Evolutionary conservation across 768 basidiomycete species (phyloP).

Genomic region (Lactifluus rugatus): DNA sequence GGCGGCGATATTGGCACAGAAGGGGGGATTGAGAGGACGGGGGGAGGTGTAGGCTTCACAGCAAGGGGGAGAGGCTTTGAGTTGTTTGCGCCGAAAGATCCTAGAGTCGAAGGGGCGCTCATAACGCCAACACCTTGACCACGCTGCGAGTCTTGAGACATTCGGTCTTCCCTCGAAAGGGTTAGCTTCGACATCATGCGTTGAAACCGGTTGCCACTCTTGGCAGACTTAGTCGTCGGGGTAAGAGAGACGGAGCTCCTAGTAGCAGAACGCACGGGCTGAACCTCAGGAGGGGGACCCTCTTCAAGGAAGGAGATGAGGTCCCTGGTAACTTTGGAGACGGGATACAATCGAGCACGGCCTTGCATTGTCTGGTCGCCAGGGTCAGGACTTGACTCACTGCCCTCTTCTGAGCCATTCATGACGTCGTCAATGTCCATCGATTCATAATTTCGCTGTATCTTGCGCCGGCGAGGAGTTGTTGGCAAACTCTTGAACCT

Average conservation of each 20-base stretch:
- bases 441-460: slow-evolving; percentile 53
- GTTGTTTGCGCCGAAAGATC: not conserved
- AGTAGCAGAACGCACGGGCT: slow-evolving; percentile 13
- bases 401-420: slow-evolving; percentile 59
- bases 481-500: slow-evolving; percentile 10
- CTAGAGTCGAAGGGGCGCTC: slow-evolving; percentile 20
- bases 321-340: slow-evolving; percentile 40
- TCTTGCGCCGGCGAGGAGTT: slow-evolving; percentile 40
- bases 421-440: slow-evolving; percentile 68
- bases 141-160: slow-evolving; percentile 23
- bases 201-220: slow-evolving; percentile 46
- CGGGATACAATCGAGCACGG: slow-evolving; percentile 16
- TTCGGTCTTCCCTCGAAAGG: slow-evolving; percentile 31
- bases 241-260: slow-evolving; percentile 15
- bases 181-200: slow-evolving; percentile 75
- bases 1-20: slow-evolving; percentile 16
- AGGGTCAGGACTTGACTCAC: slow-evolving; percentile 19
- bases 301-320: slow-evolving; percentile 50
- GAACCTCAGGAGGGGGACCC: slow-evolving; percentile 40
- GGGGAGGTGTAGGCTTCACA: slow-evolving; percentile 15
- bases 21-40: slow-evolving; percentile 1
- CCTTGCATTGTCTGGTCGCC: slow-evolving; percentile 10
- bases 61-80: slow-evolving; percentile 4
- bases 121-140: slow-evolving; percentile 24
- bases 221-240: slow-evolving; percentile 25